A percentile compares a stretch with the other conserved stretches of the same genome.
Conservation (phyloP, 768 basidiomycete genomes). For the Aureoboletus auriporus region DNA sequence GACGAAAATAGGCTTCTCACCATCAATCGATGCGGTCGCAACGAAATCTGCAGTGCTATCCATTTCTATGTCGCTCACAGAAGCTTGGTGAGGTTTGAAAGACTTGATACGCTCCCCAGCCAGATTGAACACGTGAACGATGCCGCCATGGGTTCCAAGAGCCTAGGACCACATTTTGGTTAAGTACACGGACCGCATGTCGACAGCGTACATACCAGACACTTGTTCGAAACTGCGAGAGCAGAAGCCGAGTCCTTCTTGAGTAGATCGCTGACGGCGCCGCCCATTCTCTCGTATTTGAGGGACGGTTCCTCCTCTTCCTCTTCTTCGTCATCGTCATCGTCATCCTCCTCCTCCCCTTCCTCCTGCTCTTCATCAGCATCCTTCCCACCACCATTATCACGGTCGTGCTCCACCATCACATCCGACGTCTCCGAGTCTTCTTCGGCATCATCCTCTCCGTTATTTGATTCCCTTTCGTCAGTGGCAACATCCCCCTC, state of each 20-base stretch:
- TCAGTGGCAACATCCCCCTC: slow-evolving; percentile 5
- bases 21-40: slow-evolving; percentile 90
- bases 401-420: background rate
- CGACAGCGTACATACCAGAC: slow-evolving; percentile 48
- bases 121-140: slow-evolving; percentile 81
- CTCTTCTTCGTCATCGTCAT: slow-evolving; percentile 56
- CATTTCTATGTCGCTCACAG: slow-evolving; percentile 79
- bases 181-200: background rate
- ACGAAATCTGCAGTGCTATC: slow-evolving; percentile 86
- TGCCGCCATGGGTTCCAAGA: slow-evolving; percentile 90
- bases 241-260: slow-evolving; percentile 89
- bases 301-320: slow-evolving; percentile 90
- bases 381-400: slow-evolving; percentile 14
- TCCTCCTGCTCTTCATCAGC: slow-evolving; percentile 23
- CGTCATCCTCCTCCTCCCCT: slow-evolving; percentile 41
- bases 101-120: slow-evolving; percentile 81
- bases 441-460: background rate
- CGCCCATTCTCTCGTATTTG: slow-evolving; percentile 84
- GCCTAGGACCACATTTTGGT: slow-evolving; percentile 46
- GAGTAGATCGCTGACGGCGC: slow-evolving; percentile 69
- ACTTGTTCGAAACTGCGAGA: slow-evolving; percentile 67
- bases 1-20: slow-evolving; percentile 38
- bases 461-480: slow-evolving; percentile 5
- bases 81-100: slow-evolving; percentile 86
- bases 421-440: background rate